phyloP scores from a whole-genome alignment of 495 filamentous ascomycete genomes.

The Penicillium steckii region DNA sequence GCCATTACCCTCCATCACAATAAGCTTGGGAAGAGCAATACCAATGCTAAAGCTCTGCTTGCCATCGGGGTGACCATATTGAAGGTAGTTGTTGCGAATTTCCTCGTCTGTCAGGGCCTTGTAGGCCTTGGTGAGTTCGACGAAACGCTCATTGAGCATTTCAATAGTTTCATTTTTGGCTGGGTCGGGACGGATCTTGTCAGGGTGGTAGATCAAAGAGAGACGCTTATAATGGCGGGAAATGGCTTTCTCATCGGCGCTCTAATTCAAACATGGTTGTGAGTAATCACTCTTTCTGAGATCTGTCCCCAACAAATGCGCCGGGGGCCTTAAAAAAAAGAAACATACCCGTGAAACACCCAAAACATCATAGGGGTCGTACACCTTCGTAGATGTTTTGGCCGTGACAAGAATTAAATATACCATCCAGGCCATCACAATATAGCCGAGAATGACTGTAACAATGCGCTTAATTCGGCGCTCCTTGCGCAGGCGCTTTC shows the following conservation, averaged over 20 bases:
- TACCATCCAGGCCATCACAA: constrained; percentile 85
- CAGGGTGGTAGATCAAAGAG: constrained; percentile 84
- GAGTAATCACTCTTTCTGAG: not conserved
- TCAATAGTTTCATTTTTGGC: constrained; percentile 88
- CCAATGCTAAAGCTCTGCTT: constrained; percentile 98
- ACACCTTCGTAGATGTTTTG: constrained; percentile 71
- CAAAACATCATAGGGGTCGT: constrained; percentile 95
- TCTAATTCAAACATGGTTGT: constrained; percentile 42
- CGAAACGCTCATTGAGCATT: constrained; percentile 79
- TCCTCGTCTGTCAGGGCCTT: constrained; percentile 97
- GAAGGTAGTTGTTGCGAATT: constrained; percentile 90
- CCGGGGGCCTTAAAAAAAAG: constrained; percentile 16
- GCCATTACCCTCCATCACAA: constrained; percentile 87
- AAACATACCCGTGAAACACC: constrained; percentile 71
- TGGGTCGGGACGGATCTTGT: constrained; percentile 81
- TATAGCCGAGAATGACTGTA: constrained; percentile 73
- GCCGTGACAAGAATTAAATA: constrained; percentile 85
- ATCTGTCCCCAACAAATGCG: not conserved
- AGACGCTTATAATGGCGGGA: constrained; percentile 84
- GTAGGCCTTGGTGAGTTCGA: constrained; percentile 94
- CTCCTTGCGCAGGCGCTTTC: constrained; percentile 87
- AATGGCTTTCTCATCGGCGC: constrained; percentile 83
- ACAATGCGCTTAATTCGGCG: constrained; percentile 83
- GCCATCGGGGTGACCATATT: constrained; percentile 94
- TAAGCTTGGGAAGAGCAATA: constrained; percentile 91